Percentiles rank a stretch among this genome's conserved stretches.
These are phyloP conservation scores for Elaeis oleifera DNA, from an alignment of 202 grass and related monocot genomes.

Conservation along the genomic window DNA sequence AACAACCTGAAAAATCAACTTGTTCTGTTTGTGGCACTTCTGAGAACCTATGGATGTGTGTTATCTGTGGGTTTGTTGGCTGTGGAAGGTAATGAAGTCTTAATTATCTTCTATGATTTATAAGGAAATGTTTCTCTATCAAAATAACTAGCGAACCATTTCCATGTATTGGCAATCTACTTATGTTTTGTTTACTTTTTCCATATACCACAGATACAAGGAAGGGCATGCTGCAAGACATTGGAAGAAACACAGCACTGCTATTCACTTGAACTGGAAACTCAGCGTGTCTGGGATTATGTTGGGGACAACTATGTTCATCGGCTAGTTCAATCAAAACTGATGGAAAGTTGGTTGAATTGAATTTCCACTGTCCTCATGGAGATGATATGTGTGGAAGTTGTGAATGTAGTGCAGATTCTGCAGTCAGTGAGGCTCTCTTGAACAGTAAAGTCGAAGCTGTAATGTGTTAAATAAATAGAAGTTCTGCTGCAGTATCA, in stretches of 20 bases:
- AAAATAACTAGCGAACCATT: neutral
- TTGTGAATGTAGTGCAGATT: conserved; percentile 44
- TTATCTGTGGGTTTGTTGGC: conserved; percentile 91
- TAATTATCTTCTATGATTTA: conserved; percentile 4
- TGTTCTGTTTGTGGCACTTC: conserved; percentile 77
- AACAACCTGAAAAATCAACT: conserved; percentile 81
- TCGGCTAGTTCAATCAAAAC: conserved; percentile 91
- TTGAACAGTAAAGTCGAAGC: conserved; percentile 90
- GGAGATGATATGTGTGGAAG: conserved; percentile 31
- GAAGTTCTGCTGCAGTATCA: conserved; percentile 5
- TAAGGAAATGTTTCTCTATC: neutral
- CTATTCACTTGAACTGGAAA: conserved; percentile 94
- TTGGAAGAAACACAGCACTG: conserved; percentile 91
- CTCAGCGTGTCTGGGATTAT: conserved; percentile 99
- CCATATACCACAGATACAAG: conserved; percentile 46
- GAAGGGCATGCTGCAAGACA: conserved; percentile 80
- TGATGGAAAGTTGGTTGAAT: conserved; percentile 77
- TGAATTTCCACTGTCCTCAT: conserved; percentile 48
- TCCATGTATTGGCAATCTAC: too few relatives aligned
- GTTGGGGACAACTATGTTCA: conserved; percentile 96
- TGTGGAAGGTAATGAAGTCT: conserved; percentile 75
- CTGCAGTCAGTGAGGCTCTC: conserved; percentile 60
- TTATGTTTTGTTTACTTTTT: too few relatives aligned
- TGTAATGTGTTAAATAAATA: conserved; percentile 58
- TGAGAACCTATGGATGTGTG: conserved; percentile 92